Base-by-base conservation (phyloP, 2,329 filamentous ascomycete genomes). In the Fusarium siculi region DNA sequence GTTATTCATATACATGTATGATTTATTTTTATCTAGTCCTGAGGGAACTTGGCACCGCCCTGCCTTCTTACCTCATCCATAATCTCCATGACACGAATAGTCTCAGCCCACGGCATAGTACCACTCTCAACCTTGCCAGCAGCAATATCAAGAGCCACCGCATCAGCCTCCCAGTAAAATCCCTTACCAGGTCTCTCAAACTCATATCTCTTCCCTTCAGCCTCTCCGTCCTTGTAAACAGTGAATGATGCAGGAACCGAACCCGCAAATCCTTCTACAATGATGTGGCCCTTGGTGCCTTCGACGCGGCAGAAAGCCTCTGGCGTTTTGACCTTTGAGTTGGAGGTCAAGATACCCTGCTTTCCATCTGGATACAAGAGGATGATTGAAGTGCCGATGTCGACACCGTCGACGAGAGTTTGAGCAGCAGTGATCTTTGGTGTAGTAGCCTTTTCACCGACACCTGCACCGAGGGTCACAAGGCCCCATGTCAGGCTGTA, bases 141-240 rank as follows among this genome's bases (percentile, higher is more conserved):
- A 4, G 79, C 78, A 44, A 86, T 79, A 66, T 85, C 83, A 9
- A 80, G 52, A 0, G 85, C 85, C 9, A 82, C 82, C 1, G 81
- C 80, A 65, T 86, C 84, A 6, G 84, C 84, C 70, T 88, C 86
- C 77, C 77, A 87, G 76, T 79, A 84, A 60, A 85, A 86, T 0
- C 82, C 84, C 37, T 76, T 76, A 0, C 81, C 81, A 1, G 78
- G 78, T 19, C 77, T 77, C 32, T 81, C 78, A 57, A 85, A 84
- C 3, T 82, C 78, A 42, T 81, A 81, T 37, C 76, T 81, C 75
- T 82, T 79, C 44, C 66, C 60, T 46, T 77, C 74, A 0, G 34
- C 2, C 25, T 77, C 74, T 21, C 78, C 74, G 6, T 77, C 75
- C 9, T 76, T 76, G 32, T 80, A 77, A 8, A 85, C 78, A 0